phyloP scores from a whole-genome alignment of 1,139 yeast genomes.

The Nadsonia starkeyi-henricii region DNA sequence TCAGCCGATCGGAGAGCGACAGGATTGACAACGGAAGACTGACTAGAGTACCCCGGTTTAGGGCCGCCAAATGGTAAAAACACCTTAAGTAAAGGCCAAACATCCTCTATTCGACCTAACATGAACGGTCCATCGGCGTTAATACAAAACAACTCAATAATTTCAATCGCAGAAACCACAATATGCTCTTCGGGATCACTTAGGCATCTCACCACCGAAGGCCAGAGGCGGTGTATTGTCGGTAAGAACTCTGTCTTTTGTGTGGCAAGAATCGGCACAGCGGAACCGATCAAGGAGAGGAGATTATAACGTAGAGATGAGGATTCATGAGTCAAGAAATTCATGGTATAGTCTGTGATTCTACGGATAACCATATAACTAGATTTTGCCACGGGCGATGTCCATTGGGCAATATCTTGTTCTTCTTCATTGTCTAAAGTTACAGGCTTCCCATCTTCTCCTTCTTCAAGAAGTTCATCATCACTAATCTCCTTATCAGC shows the following conservation, averaged over 20 bases:
- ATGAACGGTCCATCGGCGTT: conserved; percentile 38
- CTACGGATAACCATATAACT: conserved; percentile 45
- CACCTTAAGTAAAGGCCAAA: conserved; percentile 27
- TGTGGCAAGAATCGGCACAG: conserved; percentile 52
- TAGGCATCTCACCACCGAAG: conserved; percentile 24
- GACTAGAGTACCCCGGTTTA: not conserved
- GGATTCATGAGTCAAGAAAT: conserved; percentile 59
- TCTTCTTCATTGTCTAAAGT: conserved; percentile 19
- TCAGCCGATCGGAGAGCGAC: not conserved
- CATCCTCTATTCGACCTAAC: conserved; percentile 30
- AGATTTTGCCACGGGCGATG: conserved; percentile 45
- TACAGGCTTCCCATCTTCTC: conserved; percentile 16
- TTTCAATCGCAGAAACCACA: conserved; percentile 27
- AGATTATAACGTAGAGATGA: conserved; percentile 41
- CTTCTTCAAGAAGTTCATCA: conserved; percentile 11
- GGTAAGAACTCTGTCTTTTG: conserved; percentile 50
- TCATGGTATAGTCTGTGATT: conserved; percentile 55
- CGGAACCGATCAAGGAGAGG: conserved; percentile 34
- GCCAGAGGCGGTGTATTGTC: conserved; percentile 59
- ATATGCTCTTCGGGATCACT: conserved; percentile 22
- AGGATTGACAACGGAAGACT: not conserved
- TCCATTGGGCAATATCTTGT: conserved; percentile 34
- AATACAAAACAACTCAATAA: conserved; percentile 27
- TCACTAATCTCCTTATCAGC: conserved; percentile 10
- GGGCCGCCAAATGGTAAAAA: conserved; percentile 7